phyloP scores from a whole-genome alignment of 768 basidiomycete genomes.

The Naganishia onofrii region DNA sequence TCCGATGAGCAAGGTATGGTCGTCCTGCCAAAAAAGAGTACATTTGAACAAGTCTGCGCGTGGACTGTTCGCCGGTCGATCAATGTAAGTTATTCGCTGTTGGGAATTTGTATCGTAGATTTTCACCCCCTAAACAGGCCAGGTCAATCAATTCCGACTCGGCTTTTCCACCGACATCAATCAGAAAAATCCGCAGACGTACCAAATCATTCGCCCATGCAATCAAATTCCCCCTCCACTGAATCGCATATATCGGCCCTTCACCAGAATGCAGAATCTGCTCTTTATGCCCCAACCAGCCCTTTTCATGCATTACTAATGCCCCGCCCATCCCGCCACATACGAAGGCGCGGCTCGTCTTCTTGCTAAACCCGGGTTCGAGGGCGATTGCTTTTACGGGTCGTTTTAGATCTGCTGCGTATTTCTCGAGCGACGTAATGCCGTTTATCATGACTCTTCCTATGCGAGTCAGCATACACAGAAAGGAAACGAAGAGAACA shows the following conservation, averaged over 20 bases:
- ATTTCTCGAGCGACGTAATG: constrained; percentile 70
- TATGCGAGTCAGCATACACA: constrained; percentile 45
- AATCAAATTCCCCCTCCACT: constrained; percentile 81
- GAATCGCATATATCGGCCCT: constrained; percentile 88
- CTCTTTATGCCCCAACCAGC: constrained; percentile 94
- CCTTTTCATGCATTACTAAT: constrained; percentile 84
- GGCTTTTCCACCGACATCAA: not conserved
- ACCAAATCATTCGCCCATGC: constrained; percentile 96
- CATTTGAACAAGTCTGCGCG: constrained; percentile 94
- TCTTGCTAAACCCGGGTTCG: constrained; percentile 84
- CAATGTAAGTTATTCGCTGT: constrained; percentile 77
- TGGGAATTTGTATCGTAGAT: constrained; percentile 81
- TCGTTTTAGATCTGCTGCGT: constrained; percentile 83
- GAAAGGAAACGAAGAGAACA: no score
- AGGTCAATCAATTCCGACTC: not conserved
- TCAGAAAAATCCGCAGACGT: constrained; percentile 45
- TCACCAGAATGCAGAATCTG: constrained; percentile 76
- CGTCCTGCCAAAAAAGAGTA: constrained; percentile 86
- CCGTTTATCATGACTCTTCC: constrained; percentile 90
- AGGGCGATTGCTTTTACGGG: constrained; percentile 86
- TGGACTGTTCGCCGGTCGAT: constrained; percentile 75
- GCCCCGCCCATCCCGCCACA: constrained; percentile 89
- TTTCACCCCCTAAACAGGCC: constrained; percentile 72
- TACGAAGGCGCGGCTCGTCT: constrained; percentile 72
- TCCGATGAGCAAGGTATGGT: constrained; percentile 79